A percentile compares a stretch with the other conserved stretches of the same genome.
phyloP scores from a whole-genome alignment of 2,329 filamentous ascomycete genomes.

The Verticillium albo-atrum region DNA sequence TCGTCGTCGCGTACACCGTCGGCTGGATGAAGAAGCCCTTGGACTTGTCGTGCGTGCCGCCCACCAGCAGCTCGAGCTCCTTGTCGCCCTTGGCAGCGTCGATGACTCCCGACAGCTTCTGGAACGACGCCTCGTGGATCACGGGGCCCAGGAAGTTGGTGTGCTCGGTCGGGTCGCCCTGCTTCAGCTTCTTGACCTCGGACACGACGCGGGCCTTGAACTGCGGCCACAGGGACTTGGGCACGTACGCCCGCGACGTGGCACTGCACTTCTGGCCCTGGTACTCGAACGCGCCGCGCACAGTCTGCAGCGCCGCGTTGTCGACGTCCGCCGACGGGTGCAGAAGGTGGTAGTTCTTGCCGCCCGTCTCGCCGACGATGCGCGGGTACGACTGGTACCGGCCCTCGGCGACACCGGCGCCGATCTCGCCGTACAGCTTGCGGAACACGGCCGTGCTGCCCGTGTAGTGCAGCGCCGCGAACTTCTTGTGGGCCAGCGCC shows the following conservation, averaged over 20 bases:
- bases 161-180: constrained; percentile 65
- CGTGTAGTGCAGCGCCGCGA: constrained; percentile 92
- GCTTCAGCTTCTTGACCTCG: constrained; percentile 66
- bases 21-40: constrained; percentile 82
- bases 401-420: constrained; percentile 72
- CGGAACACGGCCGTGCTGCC: constrained; percentile 91
- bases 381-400: constrained; percentile 82
- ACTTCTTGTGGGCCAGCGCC: constrained; percentile 71
- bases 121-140: constrained; percentile 77
- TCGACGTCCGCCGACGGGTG: constrained; percentile 72
- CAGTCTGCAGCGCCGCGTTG: constrained; percentile 76
- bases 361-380: constrained; percentile 85
- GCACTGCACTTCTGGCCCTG: constrained; percentile 91
- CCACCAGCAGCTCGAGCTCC: constrained; percentile 67
- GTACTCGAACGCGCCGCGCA: constrained; percentile 85
- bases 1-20: constrained; percentile 72
- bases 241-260: constrained; percentile 74
- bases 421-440: constrained; percentile 81
- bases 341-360: constrained; percentile 89
- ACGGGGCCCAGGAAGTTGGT: constrained; percentile 83
- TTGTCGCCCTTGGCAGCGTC: constrained; percentile 73
- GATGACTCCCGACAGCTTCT: constrained; percentile 73
- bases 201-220: constrained; percentile 63
- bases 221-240: constrained; percentile 67
- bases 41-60: constrained; percentile 71